Evolutionary conservation across 2,329 filamentous ascomycete genomes (phyloP).

Genomic region (Penicillium sp.): DNA sequence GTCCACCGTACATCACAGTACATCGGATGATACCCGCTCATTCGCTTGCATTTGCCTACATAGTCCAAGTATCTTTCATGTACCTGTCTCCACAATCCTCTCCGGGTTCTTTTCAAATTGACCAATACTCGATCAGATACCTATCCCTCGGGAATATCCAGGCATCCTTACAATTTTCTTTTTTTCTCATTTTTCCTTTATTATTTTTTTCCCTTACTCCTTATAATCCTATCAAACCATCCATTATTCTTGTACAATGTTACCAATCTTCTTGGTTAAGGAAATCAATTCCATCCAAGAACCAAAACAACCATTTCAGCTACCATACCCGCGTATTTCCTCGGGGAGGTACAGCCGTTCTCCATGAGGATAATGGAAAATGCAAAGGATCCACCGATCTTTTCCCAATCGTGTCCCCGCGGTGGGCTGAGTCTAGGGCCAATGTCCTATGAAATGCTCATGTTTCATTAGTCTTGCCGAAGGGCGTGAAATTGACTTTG

Average conservation of each 20-base stretch:
- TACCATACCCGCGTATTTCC: neutral
- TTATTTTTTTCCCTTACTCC: neutral
- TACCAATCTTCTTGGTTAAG: neutral
- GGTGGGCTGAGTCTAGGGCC: conserved; percentile 21
- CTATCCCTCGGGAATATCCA: neutral
- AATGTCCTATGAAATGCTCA: conserved; percentile 14
- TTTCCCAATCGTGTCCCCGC: conserved; percentile 31
- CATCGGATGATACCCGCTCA: neutral
- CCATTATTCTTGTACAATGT: too few species aligned
- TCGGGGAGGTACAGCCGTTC: conserved; percentile 2
- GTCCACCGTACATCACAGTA: neutral
- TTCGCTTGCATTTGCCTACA: neutral
- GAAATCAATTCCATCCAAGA: neutral
- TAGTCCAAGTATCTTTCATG: neutral
- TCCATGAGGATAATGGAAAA: conserved; percentile 1
- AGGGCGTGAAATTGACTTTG: conserved; percentile 30
- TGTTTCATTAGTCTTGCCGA: conserved; percentile 22
- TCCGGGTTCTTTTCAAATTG: neutral
- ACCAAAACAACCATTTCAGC: neutral
- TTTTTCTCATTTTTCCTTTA: neutral
- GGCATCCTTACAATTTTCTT: neutral
- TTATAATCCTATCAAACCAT: neutral
- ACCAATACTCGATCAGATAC: neutral
- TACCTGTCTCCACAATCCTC: neutral
- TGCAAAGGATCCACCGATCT: conserved; percentile 19